These are phyloP conservation scores for Alternaria consortialis DNA, from an alignment of 2,329 filamentous ascomycete genomes.

Conservation along the genomic window DNA sequence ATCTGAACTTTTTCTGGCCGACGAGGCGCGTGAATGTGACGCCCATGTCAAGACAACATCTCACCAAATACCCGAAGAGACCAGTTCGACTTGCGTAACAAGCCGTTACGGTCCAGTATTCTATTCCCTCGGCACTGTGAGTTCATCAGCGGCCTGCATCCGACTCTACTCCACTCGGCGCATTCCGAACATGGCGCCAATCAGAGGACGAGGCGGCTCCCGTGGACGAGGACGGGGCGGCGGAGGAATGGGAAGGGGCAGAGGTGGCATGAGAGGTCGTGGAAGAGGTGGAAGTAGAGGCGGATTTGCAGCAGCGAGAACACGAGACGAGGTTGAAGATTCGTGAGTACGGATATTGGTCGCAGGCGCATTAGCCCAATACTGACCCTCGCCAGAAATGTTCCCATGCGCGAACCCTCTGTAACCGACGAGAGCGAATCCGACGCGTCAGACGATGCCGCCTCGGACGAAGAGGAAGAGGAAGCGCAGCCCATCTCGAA, in stretches of 20 bases:
- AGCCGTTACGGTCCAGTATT: background rate
- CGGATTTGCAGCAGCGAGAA: slow-evolving; percentile 39
- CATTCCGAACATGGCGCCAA: slow-evolving; percentile 23
- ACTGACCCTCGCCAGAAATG: slow-evolving; percentile 26
- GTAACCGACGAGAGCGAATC: slow-evolving; percentile 27
- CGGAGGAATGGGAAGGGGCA: slow-evolving; percentile 11
- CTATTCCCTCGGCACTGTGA: background rate
- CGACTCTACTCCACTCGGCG: background rate
- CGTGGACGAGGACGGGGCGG: slow-evolving; percentile 20
- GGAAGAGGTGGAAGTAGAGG: slow-evolving; percentile 32
- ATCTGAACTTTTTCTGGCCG: slow-evolving; percentile 29
- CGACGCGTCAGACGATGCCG: slow-evolving; percentile 33
- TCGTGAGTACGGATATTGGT: slow-evolving; percentile 38
- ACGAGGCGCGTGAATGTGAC: background rate
- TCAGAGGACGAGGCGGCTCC: slow-evolving; percentile 30
- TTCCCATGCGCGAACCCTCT: slow-evolving; percentile 28
- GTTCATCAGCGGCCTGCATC: background rate
- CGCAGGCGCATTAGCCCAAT: background rate
- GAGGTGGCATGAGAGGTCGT: slow-evolving; percentile 14
- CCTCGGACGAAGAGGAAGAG: slow-evolving; percentile 35
- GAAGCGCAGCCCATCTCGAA: slow-evolving; percentile 40
- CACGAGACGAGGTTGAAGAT: slow-evolving; percentile 40
- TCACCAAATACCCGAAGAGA: background rate
- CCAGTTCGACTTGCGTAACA: background rate
- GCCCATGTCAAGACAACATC: background rate